phyloP scores from a whole-genome alignment of 1,284 basidiomycete genomes.

The Tylopilus sp. region DNA sequence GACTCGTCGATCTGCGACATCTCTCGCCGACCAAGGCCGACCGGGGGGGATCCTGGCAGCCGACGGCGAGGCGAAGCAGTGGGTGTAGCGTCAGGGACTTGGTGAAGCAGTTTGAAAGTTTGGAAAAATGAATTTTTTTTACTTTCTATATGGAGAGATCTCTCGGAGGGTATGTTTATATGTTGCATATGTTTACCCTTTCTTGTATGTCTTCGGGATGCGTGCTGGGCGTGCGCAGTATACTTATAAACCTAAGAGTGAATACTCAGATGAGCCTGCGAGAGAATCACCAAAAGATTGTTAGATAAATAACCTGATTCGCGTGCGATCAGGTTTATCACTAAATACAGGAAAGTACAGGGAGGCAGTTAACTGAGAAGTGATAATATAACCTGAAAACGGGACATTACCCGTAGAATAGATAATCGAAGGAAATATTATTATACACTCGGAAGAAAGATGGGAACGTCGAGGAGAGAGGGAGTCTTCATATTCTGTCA shows the following conservation, averaged over 20 bases:
- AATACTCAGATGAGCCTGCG: not conserved
- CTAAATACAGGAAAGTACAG: not conserved
- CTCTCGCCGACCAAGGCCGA: slow-evolving; percentile 34
- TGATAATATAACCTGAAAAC: not conserved
- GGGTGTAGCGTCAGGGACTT: slow-evolving; percentile 67
- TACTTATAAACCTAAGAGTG: slow-evolving; percentile 4
- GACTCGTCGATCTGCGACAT: slow-evolving; percentile 55
- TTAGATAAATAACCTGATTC: not conserved
- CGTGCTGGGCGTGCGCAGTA: slow-evolving; percentile 11
- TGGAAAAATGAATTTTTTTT: slow-evolving; percentile 14
- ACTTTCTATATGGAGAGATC: not conserved
- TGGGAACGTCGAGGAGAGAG: not conserved
- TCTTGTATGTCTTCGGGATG: slow-evolving; percentile 9
- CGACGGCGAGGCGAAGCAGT: slow-evolving; percentile 40
- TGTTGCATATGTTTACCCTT: slow-evolving; percentile 1
- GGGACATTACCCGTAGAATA: not conserved
- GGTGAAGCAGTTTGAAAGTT: slow-evolving; percentile 57
- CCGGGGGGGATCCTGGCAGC: not conserved
- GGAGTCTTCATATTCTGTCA: not conserved
- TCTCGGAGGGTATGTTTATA: not conserved
- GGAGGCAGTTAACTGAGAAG: not conserved
- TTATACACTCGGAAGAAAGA: not conserved
- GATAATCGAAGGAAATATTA: not conserved
- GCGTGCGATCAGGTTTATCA: not conserved
- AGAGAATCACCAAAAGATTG: not conserved